Conservation (phyloP, 768 basidiomycete species). For the Suillus luteus region DNA sequence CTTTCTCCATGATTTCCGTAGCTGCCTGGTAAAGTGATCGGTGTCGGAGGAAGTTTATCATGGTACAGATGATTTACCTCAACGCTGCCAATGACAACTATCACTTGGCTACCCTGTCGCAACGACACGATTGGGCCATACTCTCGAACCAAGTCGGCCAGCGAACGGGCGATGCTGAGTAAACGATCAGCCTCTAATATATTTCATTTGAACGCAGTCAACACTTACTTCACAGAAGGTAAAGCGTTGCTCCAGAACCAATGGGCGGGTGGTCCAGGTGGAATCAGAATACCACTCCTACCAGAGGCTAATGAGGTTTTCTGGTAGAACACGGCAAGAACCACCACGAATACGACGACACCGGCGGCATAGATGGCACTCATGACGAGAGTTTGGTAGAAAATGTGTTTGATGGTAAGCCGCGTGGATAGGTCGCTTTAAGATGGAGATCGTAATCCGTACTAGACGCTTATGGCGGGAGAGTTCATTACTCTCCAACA, state of each 20-base stretch:
- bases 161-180: slow-evolving; percentile 19
- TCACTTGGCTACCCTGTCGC: slow-evolving; percentile 41
- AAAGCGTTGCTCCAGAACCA: slow-evolving; percentile 1
- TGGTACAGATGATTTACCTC: slow-evolving; percentile 17
- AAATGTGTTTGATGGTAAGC: too few species aligned
- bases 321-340: neutral
- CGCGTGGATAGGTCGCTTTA: slow-evolving; percentile 16
- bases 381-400: slow-evolving; percentile 2
- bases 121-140: slow-evolving; percentile 60
- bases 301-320: neutral
- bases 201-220: neutral
- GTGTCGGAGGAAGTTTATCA: slow-evolving; percentile 18
- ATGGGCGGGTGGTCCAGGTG: neutral
- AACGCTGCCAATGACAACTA: slow-evolving; percentile 22
- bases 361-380: slow-evolving; percentile 46
- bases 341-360: slow-evolving; percentile 41
- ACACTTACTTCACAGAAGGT: neutral
- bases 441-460: neutral
- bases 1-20: neutral
- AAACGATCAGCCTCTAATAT: neutral
- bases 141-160: slow-evolving; percentile 52
- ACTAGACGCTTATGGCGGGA: neutral
- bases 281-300: neutral
- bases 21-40: neutral
- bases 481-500: neutral